Base-by-base conservation (phyloP, 495 filamentous ascomycete genomes). In the Aspergillus incahuasiensis region DNA sequence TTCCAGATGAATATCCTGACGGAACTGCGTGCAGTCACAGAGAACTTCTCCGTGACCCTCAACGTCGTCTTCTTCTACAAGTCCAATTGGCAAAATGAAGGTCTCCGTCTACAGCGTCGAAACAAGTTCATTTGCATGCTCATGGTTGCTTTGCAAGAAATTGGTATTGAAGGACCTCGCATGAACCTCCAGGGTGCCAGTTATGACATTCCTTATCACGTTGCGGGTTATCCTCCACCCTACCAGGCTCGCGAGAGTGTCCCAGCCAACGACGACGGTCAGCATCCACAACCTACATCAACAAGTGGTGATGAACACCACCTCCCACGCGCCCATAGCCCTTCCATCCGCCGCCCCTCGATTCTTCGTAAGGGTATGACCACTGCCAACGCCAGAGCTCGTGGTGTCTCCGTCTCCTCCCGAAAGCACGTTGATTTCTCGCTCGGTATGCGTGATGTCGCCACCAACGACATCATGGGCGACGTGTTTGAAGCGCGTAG, bases 51-150 rank as follows among this genome's bases (percentile, higher is more conserved):
- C 13, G 72, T 97, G 61, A 96, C 88, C 9, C 79, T 98, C 55
- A 97, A 97, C 69, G 85, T 98, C 50, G 87, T 97, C 58, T 97
- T 96, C 74, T 96, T 97, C 74, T 96, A 96, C 79, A 98, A 97
- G 68, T 90, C 87, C 48, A 96, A 86, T 63, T 87, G 85, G 83
- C 92, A 97, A 63, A 97, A 97, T 71, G 94, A 98, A 65, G 79
- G 92, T 42, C 78, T 96, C 20, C 90, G 94, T 68, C 79, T 98
- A 2, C 87, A 86, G 55, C 83, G 94, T 15, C 88, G 92, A 52
- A 98, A 98, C 74, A 95, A 91, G 68, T 96, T 97, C 72, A 92
- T 95, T 58, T 91, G 88, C 58, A 92, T 94, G 58, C 69, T 98
- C 61, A 96, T 97, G 94, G 75, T 86, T 45, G 81, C 87, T 41